Evolutionary conservation across 2,329 filamentous ascomycete genomes (phyloP), one percentile per base, ranked within the genome.

Genomic region (Samsoniella hepiali): DNA sequence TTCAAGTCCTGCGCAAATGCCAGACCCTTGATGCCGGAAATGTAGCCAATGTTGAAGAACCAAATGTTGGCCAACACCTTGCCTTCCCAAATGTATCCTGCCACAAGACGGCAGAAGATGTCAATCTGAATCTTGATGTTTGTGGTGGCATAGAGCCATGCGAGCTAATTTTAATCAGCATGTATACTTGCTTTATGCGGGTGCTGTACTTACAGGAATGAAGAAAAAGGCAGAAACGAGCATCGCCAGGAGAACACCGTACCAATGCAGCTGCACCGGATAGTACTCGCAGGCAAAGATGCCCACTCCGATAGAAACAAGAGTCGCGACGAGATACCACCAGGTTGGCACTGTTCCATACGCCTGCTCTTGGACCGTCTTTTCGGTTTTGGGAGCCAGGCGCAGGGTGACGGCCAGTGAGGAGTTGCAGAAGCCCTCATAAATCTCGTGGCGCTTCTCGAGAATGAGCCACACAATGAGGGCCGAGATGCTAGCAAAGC

Each of bases 401-500:
- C 34, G 17, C 36, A 47, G 59, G 34, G 13, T 27, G 1, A 61
- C 56, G 7, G 61, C 61, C 22, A 64, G 55, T 56, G 60, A n/a
- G 36, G 59, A 31, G 65, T 55, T 17, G 62, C 51, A 44, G 65
- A 67, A 7, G 61, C 65, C 17, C 40, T 56, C 11, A 51, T 53
- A 3, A n/a, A 74, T 64, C 11, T 68, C 71, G 3, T 67, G 62
- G 0, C 72, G 69, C 62, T 74, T 73, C 60, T 74, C 72, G 0
- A 74, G 68, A 8, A 70, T 67, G 2, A 73, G 62, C 72, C 72
- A 74, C 8, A 73, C 68, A 15, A 74, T 72, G 0, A 74, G 69
- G 1, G 72, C 73, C 0, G 79, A 77, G 32, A 84, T 77, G 13
- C 80, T 79, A 5, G 82, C 82, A 62, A 85, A 84, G 1, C 79